A percentile compares a stretch with the other conserved stretches of the same genome.
Evolutionary conservation across 768 basidiomycete genomes (phyloP).

Genomic region (Antrodiella citrinella): DNA sequence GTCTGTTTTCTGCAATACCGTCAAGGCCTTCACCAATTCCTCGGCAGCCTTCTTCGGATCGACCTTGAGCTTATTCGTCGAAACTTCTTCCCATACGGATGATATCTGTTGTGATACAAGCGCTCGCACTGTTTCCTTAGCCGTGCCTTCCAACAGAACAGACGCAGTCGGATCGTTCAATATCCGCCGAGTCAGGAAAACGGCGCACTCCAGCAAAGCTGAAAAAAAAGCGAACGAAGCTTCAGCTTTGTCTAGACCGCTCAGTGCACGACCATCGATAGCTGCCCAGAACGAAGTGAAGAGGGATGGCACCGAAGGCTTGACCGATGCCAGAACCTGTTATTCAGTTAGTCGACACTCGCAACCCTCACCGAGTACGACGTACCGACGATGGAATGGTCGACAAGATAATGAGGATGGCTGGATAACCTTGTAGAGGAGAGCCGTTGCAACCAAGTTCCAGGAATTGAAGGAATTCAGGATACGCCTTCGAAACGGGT

Average conservation of each 20-base stretch:
- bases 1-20: slow-evolving; percentile 17
- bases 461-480: slow-evolving; percentile 74
- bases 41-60: slow-evolving; percentile 36
- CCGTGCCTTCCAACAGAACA: background rate
- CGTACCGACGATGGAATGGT: slow-evolving; percentile 67
- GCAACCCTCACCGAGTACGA: background rate
- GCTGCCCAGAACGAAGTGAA: slow-evolving; percentile 83
- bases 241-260: slow-evolving; percentile 42
- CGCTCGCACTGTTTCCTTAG: slow-evolving; percentile 6
- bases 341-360: slow-evolving; percentile 17
- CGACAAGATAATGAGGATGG: slow-evolving; percentile 71
- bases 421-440: slow-evolving; percentile 74
- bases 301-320: slow-evolving; percentile 37
- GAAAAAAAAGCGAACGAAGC: slow-evolving; percentile 60
- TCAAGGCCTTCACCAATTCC: slow-evolving; percentile 35
- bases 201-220: slow-evolving; percentile 61
- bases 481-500: slow-evolving; percentile 41
- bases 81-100: slow-evolving; percentile 42
- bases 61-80: slow-evolving; percentile 35
- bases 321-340: slow-evolving; percentile 15
- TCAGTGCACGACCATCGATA: slow-evolving; percentile 57
- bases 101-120: slow-evolving; percentile 40
- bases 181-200: slow-evolving; percentile 46
- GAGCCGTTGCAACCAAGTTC: slow-evolving; percentile 72
- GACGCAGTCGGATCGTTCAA: slow-evolving; percentile 15